phyloP scores from a whole-genome alignment of 805 yeast species.

The Saturnispora galanensis region DNA sequence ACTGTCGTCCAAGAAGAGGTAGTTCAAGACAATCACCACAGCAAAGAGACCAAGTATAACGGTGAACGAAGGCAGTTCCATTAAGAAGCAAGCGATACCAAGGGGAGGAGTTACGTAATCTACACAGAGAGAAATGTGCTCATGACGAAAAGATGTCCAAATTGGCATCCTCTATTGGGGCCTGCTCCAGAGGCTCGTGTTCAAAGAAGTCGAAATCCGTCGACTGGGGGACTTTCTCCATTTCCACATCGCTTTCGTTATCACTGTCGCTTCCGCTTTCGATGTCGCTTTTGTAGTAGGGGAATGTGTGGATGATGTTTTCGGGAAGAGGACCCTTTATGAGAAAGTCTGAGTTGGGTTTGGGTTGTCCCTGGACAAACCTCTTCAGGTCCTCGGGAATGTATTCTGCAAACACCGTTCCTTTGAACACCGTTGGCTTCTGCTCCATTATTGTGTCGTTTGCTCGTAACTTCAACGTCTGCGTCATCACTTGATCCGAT shows the following conservation, averaged over 20 bases:
- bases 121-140: neutral
- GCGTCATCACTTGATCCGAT: slow-evolving; percentile 7
- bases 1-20: slow-evolving; percentile 42
- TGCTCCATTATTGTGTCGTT: slow-evolving; percentile 7
- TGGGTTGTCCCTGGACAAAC: slow-evolving; percentile 12
- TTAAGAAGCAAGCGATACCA: neutral
- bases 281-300: slow-evolving; percentile 24
- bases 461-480: slow-evolving; percentile 1
- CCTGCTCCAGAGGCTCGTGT: neutral
- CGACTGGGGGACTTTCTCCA: neutral
- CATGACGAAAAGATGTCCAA: neutral
- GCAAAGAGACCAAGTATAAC: slow-evolving; percentile 35
- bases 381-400: slow-evolving; percentile 21
- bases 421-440: slow-evolving; percentile 18
- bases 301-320: slow-evolving; percentile 21
- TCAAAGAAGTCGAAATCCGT: no score
- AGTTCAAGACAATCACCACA: slow-evolving; percentile 52
- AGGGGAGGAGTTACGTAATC: neutral
- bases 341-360: slow-evolving; percentile 21
- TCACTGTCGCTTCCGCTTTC: slow-evolving; percentile 12
- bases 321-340: slow-evolving; percentile 30
- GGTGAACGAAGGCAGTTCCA: slow-evolving; percentile 37
- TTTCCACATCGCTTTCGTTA: neutral
- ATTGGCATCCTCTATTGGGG: slow-evolving; percentile 9
- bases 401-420: slow-evolving; percentile 20